These are phyloP conservation scores for Gautieria morchelliformis DNA, from an alignment of 768 basidiomycete species.

Conservation along the genomic window DNA sequence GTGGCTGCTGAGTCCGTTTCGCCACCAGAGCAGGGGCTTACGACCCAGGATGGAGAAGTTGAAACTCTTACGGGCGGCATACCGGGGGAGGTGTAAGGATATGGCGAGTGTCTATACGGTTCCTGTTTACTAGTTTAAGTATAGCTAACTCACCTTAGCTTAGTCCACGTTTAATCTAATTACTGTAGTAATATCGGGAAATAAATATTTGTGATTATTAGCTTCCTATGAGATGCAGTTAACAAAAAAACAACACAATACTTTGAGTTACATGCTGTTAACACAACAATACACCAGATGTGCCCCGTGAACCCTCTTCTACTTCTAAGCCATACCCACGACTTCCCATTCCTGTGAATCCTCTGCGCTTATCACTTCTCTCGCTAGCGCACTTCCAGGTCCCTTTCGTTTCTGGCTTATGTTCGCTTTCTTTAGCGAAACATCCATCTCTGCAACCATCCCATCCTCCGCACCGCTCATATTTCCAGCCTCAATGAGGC, in stretches of 20 bases:
- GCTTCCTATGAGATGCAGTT: not conserved
- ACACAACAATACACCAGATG: not conserved
- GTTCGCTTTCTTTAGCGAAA: not conserved
- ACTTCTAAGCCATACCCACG: not conserved
- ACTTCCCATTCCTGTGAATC: not conserved
- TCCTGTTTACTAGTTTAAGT: too few relatives aligned
- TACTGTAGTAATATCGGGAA: too few relatives aligned
- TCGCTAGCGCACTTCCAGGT: not conserved
- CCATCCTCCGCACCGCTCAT: not conserved
- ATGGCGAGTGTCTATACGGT: too few relatives aligned
- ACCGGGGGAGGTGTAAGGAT: too few relatives aligned
- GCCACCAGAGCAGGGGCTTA: not conserved
- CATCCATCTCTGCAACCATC: not conserved
- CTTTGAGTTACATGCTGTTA: not conserved
- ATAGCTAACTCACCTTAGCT: too few relatives aligned
- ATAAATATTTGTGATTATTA: too few relatives aligned
- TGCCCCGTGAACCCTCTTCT: not conserved
- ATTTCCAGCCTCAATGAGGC: not conserved
- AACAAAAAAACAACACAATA: not conserved
- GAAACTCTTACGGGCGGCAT: not conserved
- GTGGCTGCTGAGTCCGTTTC: conserved; percentile 2
- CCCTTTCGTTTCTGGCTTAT: not conserved
- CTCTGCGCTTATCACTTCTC: not conserved
- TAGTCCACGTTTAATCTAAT: too few relatives aligned
- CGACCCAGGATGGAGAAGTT: not conserved